Evolutionary conservation across 1,139 yeast genomes (phyloP), one percentile per base, ranked within the genome.

Genomic region (Geotrichum cucujoidarum): DNA sequence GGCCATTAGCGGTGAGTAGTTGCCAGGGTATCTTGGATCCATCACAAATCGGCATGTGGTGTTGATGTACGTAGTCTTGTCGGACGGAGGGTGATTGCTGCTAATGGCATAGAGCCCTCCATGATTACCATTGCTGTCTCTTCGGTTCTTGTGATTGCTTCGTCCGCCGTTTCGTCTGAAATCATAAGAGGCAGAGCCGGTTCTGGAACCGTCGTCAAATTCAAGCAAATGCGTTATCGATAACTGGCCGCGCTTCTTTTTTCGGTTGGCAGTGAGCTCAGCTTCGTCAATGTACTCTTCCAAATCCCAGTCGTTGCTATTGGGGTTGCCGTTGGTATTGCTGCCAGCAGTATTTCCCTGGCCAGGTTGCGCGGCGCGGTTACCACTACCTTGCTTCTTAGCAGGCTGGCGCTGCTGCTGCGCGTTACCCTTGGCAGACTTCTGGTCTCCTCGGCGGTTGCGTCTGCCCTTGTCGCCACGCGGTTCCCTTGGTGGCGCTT

Each of bases 1-100:
- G 33, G 75, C 55, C 45, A 73, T 68, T 59, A 85, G 88, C 2
- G 76, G 68, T 34, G 67, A 63, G 59, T 80, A 83, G 49, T 78
- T 75, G 38, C 75, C 74, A 38, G 76, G 62, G 34, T 27, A 13
- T 2, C 59, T 41, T 40, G 76, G 73, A 58, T 85, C 87, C 20
- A 92, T 86, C 17, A 92, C 76, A 60, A 92, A 85, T 57, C 88
- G 79, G 63, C 85, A 90, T 60, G 86, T 84, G 29, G 90, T 90
- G 62, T 92, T 92, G 53, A 89, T 82, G 58, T 81, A 90, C 4
- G 81, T 72, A 68, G 82, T 78, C 2, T 95, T 95, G 24, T 77
- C 78, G 17, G 84, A 67, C 5, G 51, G 53, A 2, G 49, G 40
- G 13, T 43, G 43, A 17, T 27, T 33, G 27, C 38, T 20, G 39